These are phyloP conservation scores for Cordyceps cateniannulata DNA, from an alignment of 2,329 filamentous ascomycete genomes.

Conservation along the genomic window DNA sequence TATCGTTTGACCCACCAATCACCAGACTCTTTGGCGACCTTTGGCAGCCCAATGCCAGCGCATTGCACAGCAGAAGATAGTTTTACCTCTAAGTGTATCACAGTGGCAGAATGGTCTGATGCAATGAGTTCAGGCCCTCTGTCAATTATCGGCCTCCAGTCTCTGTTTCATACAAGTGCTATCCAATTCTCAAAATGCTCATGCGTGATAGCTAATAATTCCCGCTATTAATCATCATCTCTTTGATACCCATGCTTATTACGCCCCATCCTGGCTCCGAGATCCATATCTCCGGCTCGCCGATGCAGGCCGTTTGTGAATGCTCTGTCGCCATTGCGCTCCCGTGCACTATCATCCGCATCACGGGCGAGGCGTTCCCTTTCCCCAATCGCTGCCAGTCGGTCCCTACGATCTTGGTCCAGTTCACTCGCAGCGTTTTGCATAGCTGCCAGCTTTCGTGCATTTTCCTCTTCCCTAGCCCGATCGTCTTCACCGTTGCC, in stretches of 20 bases:
- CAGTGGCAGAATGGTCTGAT: no score
- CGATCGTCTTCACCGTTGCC: conserved; percentile 19
- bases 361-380: conserved; percentile 58
- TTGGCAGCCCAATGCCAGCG: no score
- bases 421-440: conserved; percentile 63
- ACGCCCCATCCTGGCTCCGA: conserved; percentile 47
- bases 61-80: no score
- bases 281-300: conserved; percentile 45
- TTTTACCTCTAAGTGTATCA: no score
- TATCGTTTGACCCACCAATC: no score
- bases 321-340: conserved; percentile 56
- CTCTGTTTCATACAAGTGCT: not conserved
- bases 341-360: conserved; percentile 58
- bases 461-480: conserved; percentile 49
- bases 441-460: conserved; percentile 66
- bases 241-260: conserved; percentile 37
- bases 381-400: conserved; percentile 60
- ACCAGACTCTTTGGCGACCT: no score
- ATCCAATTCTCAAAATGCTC: not conserved
- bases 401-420: conserved; percentile 61
- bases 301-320: conserved; percentile 60
- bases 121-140: not conserved
- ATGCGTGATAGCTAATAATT: not conserved
- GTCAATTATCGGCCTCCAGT: not conserved
- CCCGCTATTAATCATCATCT: conserved; percentile 34